Evolutionary conservation across 306 rosid species (phyloP).

Genomic region (Prunus fruticosa): DNA sequence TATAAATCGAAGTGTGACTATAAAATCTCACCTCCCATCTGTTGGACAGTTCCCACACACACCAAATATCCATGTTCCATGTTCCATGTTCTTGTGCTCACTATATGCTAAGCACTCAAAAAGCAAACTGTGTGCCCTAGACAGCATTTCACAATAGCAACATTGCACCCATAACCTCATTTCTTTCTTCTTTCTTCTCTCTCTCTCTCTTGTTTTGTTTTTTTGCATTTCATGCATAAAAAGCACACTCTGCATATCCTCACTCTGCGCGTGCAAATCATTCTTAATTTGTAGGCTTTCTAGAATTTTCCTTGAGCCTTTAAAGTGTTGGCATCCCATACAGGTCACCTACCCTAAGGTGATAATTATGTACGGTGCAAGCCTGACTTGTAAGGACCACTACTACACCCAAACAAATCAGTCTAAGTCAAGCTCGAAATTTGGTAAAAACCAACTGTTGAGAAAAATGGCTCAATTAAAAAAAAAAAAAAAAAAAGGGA

Average conservation of each 20-base stretch:
- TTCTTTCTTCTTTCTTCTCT: neutral
- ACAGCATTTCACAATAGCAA: conserved; percentile 14
- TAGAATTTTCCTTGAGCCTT: neutral
- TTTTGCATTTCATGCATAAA: neutral
- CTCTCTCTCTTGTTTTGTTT: too few relatives aligned
- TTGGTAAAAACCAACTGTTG: too few relatives aligned
- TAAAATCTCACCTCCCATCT: conserved; percentile 3
- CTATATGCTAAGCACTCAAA: conserved; percentile 3
- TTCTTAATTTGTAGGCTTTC: neutral
- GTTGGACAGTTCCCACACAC: conserved; percentile 23
- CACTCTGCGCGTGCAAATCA: neutral
- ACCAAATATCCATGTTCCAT: conserved; percentile 25
- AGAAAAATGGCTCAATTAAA: too few relatives aligned
- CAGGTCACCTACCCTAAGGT: neutral
- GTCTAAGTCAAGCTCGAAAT: too few relatives aligned
- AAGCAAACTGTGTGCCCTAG: conserved; percentile 4
- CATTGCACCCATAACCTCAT: conserved; percentile 12
- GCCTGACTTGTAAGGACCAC: neutral
- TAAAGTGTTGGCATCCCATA: neutral
- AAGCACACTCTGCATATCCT: conserved; percentile 1
- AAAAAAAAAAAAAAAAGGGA: too few relatives aligned
- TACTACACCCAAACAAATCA: too few relatives aligned
- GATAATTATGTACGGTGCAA: neutral
- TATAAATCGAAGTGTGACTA: neutral
- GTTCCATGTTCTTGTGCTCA: conserved; percentile 16